Percentiles rank a stretch among this genome's conserved stretches.
phyloP scores from a whole-genome alignment of 148 eudicot genomes.

The Fagopyrum tataricum region DNA sequence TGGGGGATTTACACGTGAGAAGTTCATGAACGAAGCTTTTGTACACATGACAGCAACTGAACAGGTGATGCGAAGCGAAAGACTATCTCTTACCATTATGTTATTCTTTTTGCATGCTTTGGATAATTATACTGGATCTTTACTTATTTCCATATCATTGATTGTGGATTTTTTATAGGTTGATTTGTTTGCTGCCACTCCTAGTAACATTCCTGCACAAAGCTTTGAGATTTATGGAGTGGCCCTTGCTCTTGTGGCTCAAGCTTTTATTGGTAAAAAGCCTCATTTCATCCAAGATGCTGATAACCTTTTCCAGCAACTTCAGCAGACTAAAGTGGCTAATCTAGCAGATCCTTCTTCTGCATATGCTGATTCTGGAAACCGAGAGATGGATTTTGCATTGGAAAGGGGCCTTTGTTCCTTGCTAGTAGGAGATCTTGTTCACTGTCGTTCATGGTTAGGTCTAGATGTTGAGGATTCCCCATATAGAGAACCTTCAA shows the following conservation, averaged over 20 bases:
- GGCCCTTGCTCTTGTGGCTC: constrained; percentile 93
- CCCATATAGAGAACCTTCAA: constrained; percentile 68
- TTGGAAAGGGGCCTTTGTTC: constrained; percentile 96
- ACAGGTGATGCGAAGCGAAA: constrained; percentile 40
- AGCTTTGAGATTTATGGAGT: constrained; percentile 94
- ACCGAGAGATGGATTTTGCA: constrained; percentile 75
- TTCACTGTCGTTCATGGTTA: constrained; percentile 85
- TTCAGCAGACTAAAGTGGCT: constrained; percentile 69
- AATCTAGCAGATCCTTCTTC: constrained; percentile 42
- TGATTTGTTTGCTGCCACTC: constrained; percentile 82
- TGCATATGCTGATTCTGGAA: constrained; percentile 31
- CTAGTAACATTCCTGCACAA: constrained; percentile 87
- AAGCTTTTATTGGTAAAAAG: constrained; percentile 75
- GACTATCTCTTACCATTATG: neutral
- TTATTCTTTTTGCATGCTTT: constrained; percentile 9
- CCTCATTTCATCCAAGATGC: constrained; percentile 93
- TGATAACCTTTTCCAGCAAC: constrained; percentile 84
- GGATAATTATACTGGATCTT: neutral
- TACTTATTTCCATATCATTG: neutral
- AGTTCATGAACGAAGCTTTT: constrained; percentile 92
- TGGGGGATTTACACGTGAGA: constrained; percentile 90
- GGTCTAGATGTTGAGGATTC: constrained; percentile 78
- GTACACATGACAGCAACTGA: constrained; percentile 85
- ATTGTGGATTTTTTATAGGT: constrained; percentile 29
- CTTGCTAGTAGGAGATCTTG: constrained; percentile 92